These are phyloP conservation scores for Drosera spatulata DNA, from an alignment of 179 eudicot genomes.

Conservation along the genomic window DNA sequence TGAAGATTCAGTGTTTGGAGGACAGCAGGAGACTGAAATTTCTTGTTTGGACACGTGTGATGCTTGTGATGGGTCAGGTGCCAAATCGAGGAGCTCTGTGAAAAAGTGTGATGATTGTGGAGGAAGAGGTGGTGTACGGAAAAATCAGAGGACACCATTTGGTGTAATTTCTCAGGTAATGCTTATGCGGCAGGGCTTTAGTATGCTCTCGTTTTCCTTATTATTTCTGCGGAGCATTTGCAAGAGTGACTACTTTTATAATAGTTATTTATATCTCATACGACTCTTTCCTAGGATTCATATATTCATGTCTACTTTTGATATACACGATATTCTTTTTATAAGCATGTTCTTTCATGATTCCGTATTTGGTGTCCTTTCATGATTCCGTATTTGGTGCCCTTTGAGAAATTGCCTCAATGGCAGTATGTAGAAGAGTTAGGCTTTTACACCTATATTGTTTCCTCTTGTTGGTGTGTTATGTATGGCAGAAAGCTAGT, in stretches of 20 bases:
- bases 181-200: neutral
- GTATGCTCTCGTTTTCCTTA: neutral
- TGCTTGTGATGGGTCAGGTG: slow-evolving; percentile 78
- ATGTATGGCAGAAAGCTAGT: too few species aligned
- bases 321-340: too few species aligned
- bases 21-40: slow-evolving; percentile 45
- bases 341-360: too few species aligned
- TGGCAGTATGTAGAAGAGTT: too few species aligned
- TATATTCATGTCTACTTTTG: too few species aligned
- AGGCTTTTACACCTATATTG: too few species aligned
- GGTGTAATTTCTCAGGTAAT: slow-evolving; percentile 85
- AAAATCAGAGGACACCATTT: slow-evolving; percentile 82
- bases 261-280: too few species aligned
- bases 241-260: neutral
- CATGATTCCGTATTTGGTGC: too few species aligned
- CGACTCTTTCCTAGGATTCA: too few species aligned
- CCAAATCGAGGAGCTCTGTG: slow-evolving; percentile 47
- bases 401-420: too few species aligned
- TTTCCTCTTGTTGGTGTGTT: too few species aligned
- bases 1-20: slow-evolving; percentile 90
- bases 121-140: slow-evolving; percentile 70
- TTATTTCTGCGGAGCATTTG: neutral
- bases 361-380: too few species aligned
- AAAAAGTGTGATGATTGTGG: slow-evolving; percentile 56
- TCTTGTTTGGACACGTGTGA: slow-evolving; percentile 57